phyloP scores from a whole-genome alignment of 352 stramenopile species.

The Globisporangium barbulae region DNA sequence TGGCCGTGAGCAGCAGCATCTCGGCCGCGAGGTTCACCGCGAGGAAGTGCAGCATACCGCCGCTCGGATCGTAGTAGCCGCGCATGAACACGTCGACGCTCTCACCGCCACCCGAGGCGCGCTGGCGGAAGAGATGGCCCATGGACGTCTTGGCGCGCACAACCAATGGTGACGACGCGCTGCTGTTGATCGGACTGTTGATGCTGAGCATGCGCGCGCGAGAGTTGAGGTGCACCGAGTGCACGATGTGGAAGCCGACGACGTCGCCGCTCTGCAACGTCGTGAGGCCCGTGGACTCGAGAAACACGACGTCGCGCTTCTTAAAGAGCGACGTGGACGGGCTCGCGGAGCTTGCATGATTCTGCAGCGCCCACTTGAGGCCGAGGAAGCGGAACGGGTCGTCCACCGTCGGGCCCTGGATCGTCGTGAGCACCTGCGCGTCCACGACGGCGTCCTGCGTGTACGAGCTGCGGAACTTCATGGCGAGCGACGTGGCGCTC shows the following conservation, averaged over 20 bases:
- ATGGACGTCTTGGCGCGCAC: conserved; percentile 20
- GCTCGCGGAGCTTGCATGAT: conserved; percentile 44
- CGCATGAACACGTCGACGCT: conserved; percentile 23
- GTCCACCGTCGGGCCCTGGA: conserved; percentile 32
- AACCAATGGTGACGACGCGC: neutral
- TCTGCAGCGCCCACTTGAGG: conserved; percentile 64
- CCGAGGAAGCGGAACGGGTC: conserved; percentile 58
- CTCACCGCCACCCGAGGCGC: neutral
- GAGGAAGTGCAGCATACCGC: conserved; percentile 43
- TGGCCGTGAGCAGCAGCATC: conserved; percentile 36
- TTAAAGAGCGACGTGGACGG: conserved; percentile 28
- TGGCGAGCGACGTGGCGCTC: conserved; percentile 43
- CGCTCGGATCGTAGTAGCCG: conserved; percentile 35
- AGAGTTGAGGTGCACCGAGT: conserved; percentile 48
- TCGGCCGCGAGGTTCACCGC: conserved; percentile 45
- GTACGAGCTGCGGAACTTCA: conserved; percentile 56
- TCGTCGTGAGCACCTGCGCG: conserved; percentile 40
- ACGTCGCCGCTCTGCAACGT: conserved; percentile 41
- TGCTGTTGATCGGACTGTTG: conserved; percentile 7
- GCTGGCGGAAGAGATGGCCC: conserved; percentile 18
- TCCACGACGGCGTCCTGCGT: conserved; percentile 15
- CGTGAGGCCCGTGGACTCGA: conserved; percentile 61
- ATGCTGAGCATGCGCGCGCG: conserved; percentile 53
- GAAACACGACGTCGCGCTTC: conserved; percentile 64
- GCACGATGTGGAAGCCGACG: conserved; percentile 56